Conservation (phyloP, 257 asterid genomes). For the Jasminum sambac region DNA sequence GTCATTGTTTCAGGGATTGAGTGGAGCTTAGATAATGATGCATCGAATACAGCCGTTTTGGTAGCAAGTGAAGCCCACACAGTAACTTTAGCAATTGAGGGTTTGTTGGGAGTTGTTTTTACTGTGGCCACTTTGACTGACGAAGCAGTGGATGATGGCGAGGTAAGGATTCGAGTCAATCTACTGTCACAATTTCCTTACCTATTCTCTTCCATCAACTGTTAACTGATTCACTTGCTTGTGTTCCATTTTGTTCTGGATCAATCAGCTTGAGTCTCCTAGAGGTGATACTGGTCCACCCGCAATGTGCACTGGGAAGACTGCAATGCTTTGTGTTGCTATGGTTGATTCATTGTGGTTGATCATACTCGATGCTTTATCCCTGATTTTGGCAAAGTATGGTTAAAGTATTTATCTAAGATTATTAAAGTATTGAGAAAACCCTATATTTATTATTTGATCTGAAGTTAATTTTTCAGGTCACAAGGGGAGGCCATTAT, state of each 20-base stretch:
- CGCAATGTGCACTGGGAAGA: constrained; percentile 58
- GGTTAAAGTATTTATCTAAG: constrained; percentile 33
- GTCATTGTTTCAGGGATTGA: constrained; percentile 67
- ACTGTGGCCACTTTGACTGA: constrained; percentile 97
- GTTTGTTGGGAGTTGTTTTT: constrained; percentile 89
- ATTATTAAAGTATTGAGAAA: constrained; percentile 17
- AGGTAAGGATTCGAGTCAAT: constrained; percentile 48
- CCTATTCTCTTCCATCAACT: constrained; percentile 19
- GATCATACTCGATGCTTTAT: constrained; percentile 89
- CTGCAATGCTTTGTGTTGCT: constrained; percentile 73
- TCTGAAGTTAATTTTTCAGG: constrained; percentile 41
- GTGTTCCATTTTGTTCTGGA: constrained; percentile 38
- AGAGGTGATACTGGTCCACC: constrained; percentile 75
- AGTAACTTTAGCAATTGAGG: constrained; percentile 94
- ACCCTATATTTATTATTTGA: constrained; percentile 26
- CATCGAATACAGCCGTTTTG: constrained; percentile 92
- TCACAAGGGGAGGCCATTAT: constrained; percentile 99
- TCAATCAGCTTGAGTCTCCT: constrained; percentile 86
- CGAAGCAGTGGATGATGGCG: constrained; percentile 94
- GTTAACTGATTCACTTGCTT: constrained; percentile 27
- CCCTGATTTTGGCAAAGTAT: constrained; percentile 84
- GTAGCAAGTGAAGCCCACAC: constrained; percentile 99
- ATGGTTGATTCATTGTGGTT: constrained; percentile 96
- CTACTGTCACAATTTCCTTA: constrained; percentile 7
- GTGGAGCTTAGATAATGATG: constrained; percentile 98